phyloP scores from a whole-genome alignment of 1,284 basidiomycete species.

The Meripilus lineatus region DNA sequence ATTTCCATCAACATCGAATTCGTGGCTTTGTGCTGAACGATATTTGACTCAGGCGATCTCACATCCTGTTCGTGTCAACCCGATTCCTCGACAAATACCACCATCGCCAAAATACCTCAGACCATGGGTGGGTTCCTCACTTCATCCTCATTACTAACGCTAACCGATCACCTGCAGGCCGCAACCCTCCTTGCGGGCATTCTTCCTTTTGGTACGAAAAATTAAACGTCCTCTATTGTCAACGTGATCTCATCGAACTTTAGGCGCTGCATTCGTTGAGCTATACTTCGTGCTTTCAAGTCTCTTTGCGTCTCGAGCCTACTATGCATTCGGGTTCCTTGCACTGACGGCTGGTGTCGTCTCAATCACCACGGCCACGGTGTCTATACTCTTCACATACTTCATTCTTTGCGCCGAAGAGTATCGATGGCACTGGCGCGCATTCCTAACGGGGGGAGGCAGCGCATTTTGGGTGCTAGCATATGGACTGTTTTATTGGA shows the following conservation, averaged over 20 bases:
- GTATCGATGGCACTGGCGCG: constrained; percentile 97
- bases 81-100: constrained; percentile 90
- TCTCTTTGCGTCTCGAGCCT: constrained; percentile 90
- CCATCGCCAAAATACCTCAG: constrained; percentile 80
- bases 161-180: constrained; percentile 38
- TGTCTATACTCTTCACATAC: constrained; percentile 88
- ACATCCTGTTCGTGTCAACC: constrained; percentile 86
- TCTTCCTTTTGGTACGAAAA: constrained; percentile 90
- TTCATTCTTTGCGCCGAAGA: constrained; percentile 95
- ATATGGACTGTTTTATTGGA: constrained; percentile 89
- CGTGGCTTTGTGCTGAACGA: constrained; percentile 7
- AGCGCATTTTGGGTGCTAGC: constrained; percentile 90
- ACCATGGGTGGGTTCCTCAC: constrained; percentile 54
- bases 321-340: constrained; percentile 95
- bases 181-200: constrained; percentile 84
- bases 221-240: constrained; percentile 49
- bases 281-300: constrained; percentile 92
- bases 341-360: constrained; percentile 87
- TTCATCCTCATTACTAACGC: constrained; percentile 10
- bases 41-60: constrained; percentile 67
- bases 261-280: constrained; percentile 94
- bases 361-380: constrained; percentile 83
- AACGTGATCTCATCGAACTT: no score
- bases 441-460: constrained; percentile 93
- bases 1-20: constrained; percentile 8